These are phyloP conservation scores for Pachysandra terminalis DNA, from an alignment of 164 flowering plant species.

Conservation along the genomic window DNA sequence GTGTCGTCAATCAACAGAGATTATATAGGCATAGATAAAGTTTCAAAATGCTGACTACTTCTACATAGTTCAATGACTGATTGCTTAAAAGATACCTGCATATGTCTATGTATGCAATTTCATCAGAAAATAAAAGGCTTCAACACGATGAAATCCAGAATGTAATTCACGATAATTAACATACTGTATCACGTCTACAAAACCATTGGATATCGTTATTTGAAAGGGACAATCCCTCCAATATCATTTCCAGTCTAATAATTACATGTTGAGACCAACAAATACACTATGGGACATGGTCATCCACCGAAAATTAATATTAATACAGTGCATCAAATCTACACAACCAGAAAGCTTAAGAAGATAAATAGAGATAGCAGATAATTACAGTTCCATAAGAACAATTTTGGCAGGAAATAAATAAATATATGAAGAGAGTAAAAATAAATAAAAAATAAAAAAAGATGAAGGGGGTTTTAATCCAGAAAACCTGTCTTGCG, in stretches of 20 bases:
- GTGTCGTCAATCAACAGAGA: neutral
- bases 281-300: too few species aligned
- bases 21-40: neutral
- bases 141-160: too few species aligned
- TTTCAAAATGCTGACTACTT: neutral
- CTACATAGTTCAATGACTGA: neutral
- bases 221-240: neutral
- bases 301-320: too few species aligned
- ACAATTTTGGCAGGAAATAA: neutral
- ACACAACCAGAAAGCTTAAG: neutral
- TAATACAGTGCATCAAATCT: too few species aligned
- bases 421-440: neutral
- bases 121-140: neutral
- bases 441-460: neutral
- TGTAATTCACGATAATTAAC: too few species aligned
- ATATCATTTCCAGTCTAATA: neutral
- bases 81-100: too few species aligned
- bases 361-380: neutral
- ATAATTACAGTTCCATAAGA: neutral
- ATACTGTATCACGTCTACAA: neutral
- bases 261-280: neutral
- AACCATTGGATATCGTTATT: neutral
- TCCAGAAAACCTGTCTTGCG: conserved; percentile 62
- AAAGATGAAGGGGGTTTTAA: conserved; percentile 10
- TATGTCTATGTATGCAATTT: neutral